A percentile compares a stretch with the other conserved stretches of the same genome.
Conservation (phyloP, 176 grass and related monocot species). For the Poa pratensis region DNA sequence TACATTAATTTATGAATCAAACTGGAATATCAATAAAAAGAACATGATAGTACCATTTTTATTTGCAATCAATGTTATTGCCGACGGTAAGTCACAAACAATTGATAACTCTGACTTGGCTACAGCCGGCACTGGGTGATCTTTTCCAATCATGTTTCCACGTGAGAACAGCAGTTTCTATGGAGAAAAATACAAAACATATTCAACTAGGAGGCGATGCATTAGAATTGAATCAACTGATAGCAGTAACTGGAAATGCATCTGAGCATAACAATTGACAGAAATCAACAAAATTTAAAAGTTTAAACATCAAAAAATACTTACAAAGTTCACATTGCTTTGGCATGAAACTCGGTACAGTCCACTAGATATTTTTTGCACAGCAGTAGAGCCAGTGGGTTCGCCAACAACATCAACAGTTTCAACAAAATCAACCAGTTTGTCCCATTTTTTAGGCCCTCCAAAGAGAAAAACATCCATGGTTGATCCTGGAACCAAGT, state of each 20-base stretch:
- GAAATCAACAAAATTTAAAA: neutral
- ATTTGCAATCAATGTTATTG: constrained; percentile 90
- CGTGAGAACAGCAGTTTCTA: constrained; percentile 91
- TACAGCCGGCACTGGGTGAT: constrained; percentile 72
- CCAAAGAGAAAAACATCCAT: constrained; percentile 89
- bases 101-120: constrained; percentile 65
- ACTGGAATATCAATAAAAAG: constrained; percentile 41
- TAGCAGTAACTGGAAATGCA: constrained; percentile 33
- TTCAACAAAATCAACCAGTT: constrained; percentile 77
- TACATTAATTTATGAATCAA: constrained; percentile 23
- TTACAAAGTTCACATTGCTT: constrained; percentile 81
- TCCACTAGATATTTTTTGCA: constrained; percentile 65
- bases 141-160: constrained; percentile 87
- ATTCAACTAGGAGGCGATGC: constrained; percentile 18
- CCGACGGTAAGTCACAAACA: constrained; percentile 81
- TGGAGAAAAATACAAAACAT: constrained; percentile 34
- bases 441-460: constrained; percentile 87
- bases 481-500: constrained; percentile 86
- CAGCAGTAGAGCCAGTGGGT: constrained; percentile 47
- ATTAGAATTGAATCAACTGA: constrained; percentile 25
- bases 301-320: constrained; percentile 37
- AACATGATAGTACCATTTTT: constrained; percentile 78
- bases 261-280: constrained; percentile 11
- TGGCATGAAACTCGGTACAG: constrained; percentile 74
- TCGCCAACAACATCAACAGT: constrained; percentile 64